These are phyloP conservation scores for Neodidymelliopsis sp. DNA, from an alignment of 2,329 filamentous ascomycete genomes.

Conservation along the genomic window DNA sequence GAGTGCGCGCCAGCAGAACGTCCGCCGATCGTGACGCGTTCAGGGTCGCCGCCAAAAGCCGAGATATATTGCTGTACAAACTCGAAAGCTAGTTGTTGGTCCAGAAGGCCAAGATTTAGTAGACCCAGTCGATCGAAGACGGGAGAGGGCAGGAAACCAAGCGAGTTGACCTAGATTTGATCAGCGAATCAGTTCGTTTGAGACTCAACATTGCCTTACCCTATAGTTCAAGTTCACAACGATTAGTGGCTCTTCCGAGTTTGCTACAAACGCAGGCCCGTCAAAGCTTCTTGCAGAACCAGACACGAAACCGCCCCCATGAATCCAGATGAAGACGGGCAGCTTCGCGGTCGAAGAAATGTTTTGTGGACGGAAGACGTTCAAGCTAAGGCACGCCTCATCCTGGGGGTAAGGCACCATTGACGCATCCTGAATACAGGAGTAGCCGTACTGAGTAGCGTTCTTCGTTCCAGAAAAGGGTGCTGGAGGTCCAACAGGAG, in stretches of 20 bases:
- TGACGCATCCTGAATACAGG: slow-evolving; percentile 53
- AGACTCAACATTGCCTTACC: slow-evolving; percentile 6
- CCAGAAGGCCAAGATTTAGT: slow-evolving; percentile 38
- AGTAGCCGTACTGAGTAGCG: slow-evolving; percentile 50
- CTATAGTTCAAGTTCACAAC: slow-evolving; percentile 42
- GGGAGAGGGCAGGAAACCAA: slow-evolving; percentile 36
- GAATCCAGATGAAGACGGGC: slow-evolving; percentile 41
- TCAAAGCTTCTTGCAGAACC: slow-evolving; percentile 37
- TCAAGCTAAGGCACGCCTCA: slow-evolving; percentile 39
- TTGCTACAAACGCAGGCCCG: slow-evolving; percentile 35
- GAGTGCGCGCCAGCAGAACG: slow-evolving; percentile 47
- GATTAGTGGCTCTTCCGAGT: slow-evolving; percentile 31
- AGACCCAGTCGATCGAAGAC: slow-evolving; percentile 35
- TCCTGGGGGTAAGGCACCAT: slow-evolving; percentile 32
- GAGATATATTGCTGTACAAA: slow-evolving; percentile 51
- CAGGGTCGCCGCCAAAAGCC: slow-evolving; percentile 50
- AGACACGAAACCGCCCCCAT: slow-evolving; percentile 35
- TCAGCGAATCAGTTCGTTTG: background rate
- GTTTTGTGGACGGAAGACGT: slow-evolving; percentile 35
- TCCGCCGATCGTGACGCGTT: slow-evolving; percentile 48
- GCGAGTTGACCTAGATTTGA: slow-evolving; percentile 25
- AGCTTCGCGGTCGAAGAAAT: slow-evolving; percentile 25
- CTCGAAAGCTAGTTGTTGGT: slow-evolving; percentile 35
- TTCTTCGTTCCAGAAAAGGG: slow-evolving; percentile 50
- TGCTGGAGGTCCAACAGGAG: slow-evolving; percentile 46